Evolutionary conservation across 2,329 filamentous ascomycete genomes (phyloP).

Genomic region (Pezizomycotina sp.): DNA sequence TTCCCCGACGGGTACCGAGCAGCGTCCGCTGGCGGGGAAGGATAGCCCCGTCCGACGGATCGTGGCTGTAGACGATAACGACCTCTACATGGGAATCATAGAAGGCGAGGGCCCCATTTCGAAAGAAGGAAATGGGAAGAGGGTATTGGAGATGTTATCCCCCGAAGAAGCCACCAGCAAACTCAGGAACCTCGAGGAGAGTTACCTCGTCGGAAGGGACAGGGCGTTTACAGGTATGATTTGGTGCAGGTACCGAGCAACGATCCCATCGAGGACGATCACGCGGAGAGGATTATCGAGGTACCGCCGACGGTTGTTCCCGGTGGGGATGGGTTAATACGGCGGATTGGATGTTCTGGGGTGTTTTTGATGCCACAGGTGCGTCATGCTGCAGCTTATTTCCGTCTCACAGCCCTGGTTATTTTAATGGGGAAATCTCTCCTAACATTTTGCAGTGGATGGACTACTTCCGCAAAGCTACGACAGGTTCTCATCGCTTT

Average conservation of each 20-base stretch:
- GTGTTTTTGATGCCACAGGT: constrained; percentile 94
- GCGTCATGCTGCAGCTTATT: too few relatives aligned
- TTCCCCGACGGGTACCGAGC: constrained; percentile 24
- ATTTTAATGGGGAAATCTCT: too few relatives aligned
- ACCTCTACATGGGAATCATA: constrained; percentile 75
- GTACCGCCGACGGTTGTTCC: constrained; percentile 48
- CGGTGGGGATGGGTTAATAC: constrained; percentile 38
- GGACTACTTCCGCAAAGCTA: constrained; percentile 93
- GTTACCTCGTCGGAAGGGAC: constrained; percentile 74
- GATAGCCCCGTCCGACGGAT: constrained; percentile 39
- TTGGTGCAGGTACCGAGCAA: constrained; percentile 90
- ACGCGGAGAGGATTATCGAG: constrained; percentile 94
- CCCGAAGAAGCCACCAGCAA: constrained; percentile 86
- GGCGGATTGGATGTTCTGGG: constrained; percentile 99
- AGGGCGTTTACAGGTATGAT: constrained; percentile 84
- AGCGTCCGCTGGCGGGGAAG: constrained; percentile 27
- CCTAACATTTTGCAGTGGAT: constrained; percentile 56
- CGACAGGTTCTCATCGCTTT: constrained; percentile 83
- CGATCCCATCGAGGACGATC: constrained; percentile 94
- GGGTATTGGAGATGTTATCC: constrained; percentile 88
- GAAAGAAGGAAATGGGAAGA: constrained; percentile 54
- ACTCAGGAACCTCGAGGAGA: constrained; percentile 76
- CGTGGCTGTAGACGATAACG: constrained; percentile 74
- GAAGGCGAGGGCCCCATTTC: constrained; percentile 72
- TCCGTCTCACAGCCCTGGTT: too few relatives aligned